Evolutionary conservation across 352 stramenopile species (phyloP).

Genomic region (Phytophthora ohioensis): DNA sequence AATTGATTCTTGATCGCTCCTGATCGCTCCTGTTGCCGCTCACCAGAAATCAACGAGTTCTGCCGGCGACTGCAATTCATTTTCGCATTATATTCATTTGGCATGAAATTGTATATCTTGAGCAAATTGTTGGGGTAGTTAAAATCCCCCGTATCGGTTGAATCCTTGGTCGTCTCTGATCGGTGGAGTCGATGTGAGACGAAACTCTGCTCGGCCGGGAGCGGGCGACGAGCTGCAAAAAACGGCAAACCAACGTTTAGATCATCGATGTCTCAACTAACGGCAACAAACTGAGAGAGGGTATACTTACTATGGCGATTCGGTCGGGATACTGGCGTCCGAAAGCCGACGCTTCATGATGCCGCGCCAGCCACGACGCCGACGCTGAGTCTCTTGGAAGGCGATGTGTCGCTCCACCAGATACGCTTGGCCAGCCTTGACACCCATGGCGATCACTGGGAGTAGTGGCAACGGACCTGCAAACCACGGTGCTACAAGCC

Average conservation of each 20-base stretch:
- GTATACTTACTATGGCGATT: conserved; percentile 63
- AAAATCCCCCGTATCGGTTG: conserved; percentile 25
- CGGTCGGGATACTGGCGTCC: conserved; percentile 74
- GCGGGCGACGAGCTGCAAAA: conserved; percentile 33
- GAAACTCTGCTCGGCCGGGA: conserved; percentile 35
- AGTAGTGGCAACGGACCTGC: conserved; percentile 73
- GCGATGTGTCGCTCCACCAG: conserved; percentile 82
- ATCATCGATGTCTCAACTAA: not conserved
- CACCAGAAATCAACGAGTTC: not conserved
- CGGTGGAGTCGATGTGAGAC: conserved; percentile 26
- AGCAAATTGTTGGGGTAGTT: conserved; percentile 22
- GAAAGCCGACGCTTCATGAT: conserved; percentile 87
- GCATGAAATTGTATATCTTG: conserved; percentile 25
- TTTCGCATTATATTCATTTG: conserved; percentile 28
- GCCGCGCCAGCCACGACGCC: conserved; percentile 77
- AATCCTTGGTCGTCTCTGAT: conserved; percentile 30
- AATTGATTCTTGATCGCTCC: not conserved
- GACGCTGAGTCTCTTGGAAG: conserved; percentile 79
- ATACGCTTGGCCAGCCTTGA: conserved; percentile 77
- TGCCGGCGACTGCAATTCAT: conserved; percentile 1
- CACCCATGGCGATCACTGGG: conserved; percentile 66
- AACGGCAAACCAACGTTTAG: conserved; percentile 15
- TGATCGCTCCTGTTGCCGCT: not conserved
- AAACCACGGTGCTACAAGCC: conserved; percentile 85
- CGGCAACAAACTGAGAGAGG: not conserved